Evolutionary conservation across 148 eudicot genomes (phyloP), one percentile per base, ranked within the genome.

Genomic region (Oxyria digyna): DNA sequence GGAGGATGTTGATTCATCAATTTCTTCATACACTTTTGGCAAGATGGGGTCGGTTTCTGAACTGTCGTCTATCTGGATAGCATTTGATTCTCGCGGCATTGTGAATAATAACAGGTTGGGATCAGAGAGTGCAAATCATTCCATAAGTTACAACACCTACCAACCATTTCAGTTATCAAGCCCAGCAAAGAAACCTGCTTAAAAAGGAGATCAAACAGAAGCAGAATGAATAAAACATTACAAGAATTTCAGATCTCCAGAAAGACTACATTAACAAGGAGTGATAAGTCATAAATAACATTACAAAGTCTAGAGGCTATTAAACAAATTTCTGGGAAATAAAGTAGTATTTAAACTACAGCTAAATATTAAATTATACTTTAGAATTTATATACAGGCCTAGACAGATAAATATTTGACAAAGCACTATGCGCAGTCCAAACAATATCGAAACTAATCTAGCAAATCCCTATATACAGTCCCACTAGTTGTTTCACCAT

Each of bases 11-110:
- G 85, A 78, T 75, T 83, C 87, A 43, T 78, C 71, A 32, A 76
- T 72, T 70, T 81, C 83, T 67, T 41, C 71, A 27, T 80, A 77
- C 52, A 86, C 71, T 73, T 78, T 83, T 67, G 79, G 62, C 74
- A 94, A 85, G 74, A 94, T 94, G 71, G 98, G 98, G 33, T 86
- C 92, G 49, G 90, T 86, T 85, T 94, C 98, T 62, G 91, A 88
- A 79, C 72, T 71, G 73, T 85, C 91, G 52, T 80, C 88, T 70
- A 69, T 71, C 45, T 32, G 85, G 76, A 72, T 81, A 64, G 78
- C 92, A 85, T 80, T 81, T 29, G 81, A 73, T 77, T 80, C 83
- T 78, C 84, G 80, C 77, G 85, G 97, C 95, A 90, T 93, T 76
- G 80, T 77, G 74, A 42, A 75, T 74, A 67, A 68, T 75, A 74